Conservation (phyloP, 1,284 basidiomycete genomes). For the Peniophora sp. region DNA sequence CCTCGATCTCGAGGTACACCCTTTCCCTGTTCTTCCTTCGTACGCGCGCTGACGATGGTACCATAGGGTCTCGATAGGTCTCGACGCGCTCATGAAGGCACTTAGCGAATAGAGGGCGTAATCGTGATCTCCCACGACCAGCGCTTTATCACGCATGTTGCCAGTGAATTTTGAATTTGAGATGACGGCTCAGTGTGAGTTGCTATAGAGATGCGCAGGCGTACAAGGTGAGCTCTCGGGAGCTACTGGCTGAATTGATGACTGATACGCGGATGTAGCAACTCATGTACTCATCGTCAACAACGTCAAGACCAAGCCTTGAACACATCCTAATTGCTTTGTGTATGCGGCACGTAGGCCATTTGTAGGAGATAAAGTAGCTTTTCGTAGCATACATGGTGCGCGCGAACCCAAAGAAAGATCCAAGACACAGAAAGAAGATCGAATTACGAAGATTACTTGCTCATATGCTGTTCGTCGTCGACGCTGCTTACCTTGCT, state of each 20-base stretch:
- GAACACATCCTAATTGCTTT: slow-evolving; percentile 5
- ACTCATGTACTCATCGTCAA: slow-evolving; percentile 75
- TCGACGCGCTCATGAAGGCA: slow-evolving; percentile 89
- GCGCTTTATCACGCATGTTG: slow-evolving; percentile 82
- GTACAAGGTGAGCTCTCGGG: slow-evolving; percentile 66
- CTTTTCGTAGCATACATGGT: not conserved
- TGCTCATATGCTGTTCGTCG: not conserved
- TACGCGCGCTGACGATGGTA: not conserved
- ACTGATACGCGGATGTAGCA: slow-evolving; percentile 35
- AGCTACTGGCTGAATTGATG: slow-evolving; percentile 1
- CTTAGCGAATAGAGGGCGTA: slow-evolving; percentile 88
- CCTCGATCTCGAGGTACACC: slow-evolving; percentile 80
- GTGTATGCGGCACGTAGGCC: not conserved
- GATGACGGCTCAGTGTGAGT: slow-evolving; percentile 77
- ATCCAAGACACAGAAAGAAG: not conserved
- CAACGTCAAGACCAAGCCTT: slow-evolving; percentile 66
- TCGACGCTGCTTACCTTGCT: too few species aligned
- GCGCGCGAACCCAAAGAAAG: not conserved
- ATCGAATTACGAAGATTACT: not conserved
- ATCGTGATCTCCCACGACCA: slow-evolving; percentile 94
- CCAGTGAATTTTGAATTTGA: slow-evolving; percentile 86
- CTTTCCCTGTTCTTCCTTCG: not conserved
- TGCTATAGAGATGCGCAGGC: slow-evolving; percentile 87
- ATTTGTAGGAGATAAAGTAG: not conserved
- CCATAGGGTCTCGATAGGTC: slow-evolving; percentile 82